Evolutionary conservation across 768 basidiomycete species (phyloP).

Genomic region (Serpula lacrymans): DNA sequence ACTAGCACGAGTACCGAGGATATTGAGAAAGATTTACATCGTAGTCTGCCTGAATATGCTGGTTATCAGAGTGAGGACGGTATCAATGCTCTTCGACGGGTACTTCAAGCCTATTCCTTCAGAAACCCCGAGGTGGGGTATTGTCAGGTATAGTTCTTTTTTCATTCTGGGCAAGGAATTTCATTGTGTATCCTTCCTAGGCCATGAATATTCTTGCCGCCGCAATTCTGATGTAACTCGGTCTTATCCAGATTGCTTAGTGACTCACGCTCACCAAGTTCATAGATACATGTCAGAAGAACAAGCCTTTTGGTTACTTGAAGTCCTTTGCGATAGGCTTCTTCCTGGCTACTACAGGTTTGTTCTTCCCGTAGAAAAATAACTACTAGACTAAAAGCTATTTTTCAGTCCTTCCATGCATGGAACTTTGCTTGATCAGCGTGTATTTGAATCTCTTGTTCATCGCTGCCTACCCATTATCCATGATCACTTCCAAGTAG

Average conservation of each 20-base stretch:
- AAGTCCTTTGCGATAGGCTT: conserved; percentile 91
- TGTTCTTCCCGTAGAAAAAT: conserved; percentile 17
- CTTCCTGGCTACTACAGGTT: conserved; percentile 97
- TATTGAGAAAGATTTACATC: conserved; percentile 96
- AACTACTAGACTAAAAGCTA: conserved; percentile 5
- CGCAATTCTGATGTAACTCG: conserved; percentile 81
- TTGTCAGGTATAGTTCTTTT: conserved; percentile 63
- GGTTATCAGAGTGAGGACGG: conserved; percentile 93
- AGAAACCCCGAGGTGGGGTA: conserved; percentile 94
- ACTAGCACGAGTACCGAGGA: conserved; percentile 92
- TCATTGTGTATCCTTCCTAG: conserved; percentile 30
- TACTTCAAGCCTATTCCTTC: conserved; percentile 93
- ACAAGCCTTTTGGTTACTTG: conserved; percentile 95
- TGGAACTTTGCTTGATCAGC: conserved; percentile 96
- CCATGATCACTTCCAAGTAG: conserved; percentile 84
- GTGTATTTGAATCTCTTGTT: conserved; percentile 95
- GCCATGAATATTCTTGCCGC: conserved; percentile 98
- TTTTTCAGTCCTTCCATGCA: conserved; percentile 88
- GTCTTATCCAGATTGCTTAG: background rate
- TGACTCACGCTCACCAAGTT: conserved; percentile 8
- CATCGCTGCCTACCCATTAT: conserved; percentile 87
- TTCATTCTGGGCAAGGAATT: background rate
- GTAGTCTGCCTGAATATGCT: conserved; percentile 94
- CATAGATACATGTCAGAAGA: conserved; percentile 97
- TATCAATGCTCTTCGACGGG: conserved; percentile 78